Base-by-base conservation (phyloP, 148 eudicot species). In the Chenopodium album region DNA sequence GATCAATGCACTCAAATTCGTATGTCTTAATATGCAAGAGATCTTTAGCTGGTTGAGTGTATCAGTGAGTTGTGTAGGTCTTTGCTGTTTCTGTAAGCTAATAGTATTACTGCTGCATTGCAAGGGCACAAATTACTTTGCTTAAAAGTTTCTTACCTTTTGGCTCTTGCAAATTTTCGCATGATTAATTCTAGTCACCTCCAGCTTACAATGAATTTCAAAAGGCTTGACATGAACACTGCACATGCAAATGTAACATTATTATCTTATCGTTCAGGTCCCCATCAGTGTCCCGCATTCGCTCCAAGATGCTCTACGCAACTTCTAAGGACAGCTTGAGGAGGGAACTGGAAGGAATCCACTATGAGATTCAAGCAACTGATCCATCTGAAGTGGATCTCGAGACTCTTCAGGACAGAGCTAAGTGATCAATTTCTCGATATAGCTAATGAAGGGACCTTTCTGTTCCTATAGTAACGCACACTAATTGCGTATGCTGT, bases 281-380 rank as follows among this genome's bases (percentile, higher is more conserved):
- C 69, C 94, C 94, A 77, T 84, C 90, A n/a, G 90, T 89, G 47
- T 87, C 93, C 50, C 88, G 88, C 10, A 84, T 80, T 31, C 86
- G 95, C 85, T 89, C 84, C 48, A 92, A 92, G 90, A 90, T 92
- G 95, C 83, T 90, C 50, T 92, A 92, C 79, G 92, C 95, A 26
- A 90, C 93, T 86, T 89, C 96, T 64, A 90, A 92, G 84, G 89
- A 87, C 60, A 87, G 87, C 78, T 90, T 92, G 85, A 86, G 91
- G 77, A 80, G 91, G 84, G 93, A 92, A 86, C 82, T 92, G 23
- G 83, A 88, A 31, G 96, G 93, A 56, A 86, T 92, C 83, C 96
- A 92, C 86, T 92, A 88, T 23, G 96, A 92, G 79, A 92, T 92
- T 81, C 96, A 92, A 80, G 96, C 96, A 46, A 92, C 96, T 19